Evolutionary conservation across 2,329 filamentous ascomycete species (phyloP).

Genomic region (Sclerotinia trifoliorum): DNA sequence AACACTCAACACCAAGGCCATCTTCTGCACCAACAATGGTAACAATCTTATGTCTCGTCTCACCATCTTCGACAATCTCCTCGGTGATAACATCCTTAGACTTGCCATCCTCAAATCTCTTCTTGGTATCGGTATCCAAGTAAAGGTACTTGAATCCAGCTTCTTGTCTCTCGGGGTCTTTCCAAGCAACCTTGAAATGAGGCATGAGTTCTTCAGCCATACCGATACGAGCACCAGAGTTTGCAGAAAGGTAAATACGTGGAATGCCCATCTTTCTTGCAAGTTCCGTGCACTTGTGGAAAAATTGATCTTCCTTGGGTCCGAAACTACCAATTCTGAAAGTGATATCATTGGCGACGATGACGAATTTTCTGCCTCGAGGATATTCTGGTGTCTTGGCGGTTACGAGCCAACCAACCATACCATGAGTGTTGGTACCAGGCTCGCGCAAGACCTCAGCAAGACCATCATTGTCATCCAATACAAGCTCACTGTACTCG

Average conservation of each 20-base stretch:
- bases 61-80: constrained; percentile 78
- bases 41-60: constrained; percentile 90
- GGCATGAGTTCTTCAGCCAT: constrained; percentile 96
- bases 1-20: constrained; percentile 93
- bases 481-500: constrained; percentile 87
- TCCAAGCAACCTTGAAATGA: constrained; percentile 97
- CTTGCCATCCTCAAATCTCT: constrained; percentile 77
- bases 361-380: constrained; percentile 84
- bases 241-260: constrained; percentile 95
- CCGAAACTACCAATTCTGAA: constrained; percentile 99
- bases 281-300: constrained; percentile 97
- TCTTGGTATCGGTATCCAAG: constrained; percentile 80
- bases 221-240: constrained; percentile 96
- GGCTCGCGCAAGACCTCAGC: constrained; percentile 92
- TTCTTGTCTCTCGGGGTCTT: constrained; percentile 76
- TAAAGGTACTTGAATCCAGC: constrained; percentile 97
- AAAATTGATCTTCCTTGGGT: constrained; percentile 94
- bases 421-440: constrained; percentile 92
- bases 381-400: constrained; percentile 96
- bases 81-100: constrained; percentile 82
- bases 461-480: constrained; percentile 90
- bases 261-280: constrained; percentile 93
- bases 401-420: constrained; percentile 97
- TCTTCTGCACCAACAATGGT: constrained; percentile 93
- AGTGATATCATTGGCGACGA: constrained; percentile 98